Evolutionary conservation across 2,329 filamentous ascomycete genomes (phyloP).

Genomic region (Stemphylium lycopersici): DNA sequence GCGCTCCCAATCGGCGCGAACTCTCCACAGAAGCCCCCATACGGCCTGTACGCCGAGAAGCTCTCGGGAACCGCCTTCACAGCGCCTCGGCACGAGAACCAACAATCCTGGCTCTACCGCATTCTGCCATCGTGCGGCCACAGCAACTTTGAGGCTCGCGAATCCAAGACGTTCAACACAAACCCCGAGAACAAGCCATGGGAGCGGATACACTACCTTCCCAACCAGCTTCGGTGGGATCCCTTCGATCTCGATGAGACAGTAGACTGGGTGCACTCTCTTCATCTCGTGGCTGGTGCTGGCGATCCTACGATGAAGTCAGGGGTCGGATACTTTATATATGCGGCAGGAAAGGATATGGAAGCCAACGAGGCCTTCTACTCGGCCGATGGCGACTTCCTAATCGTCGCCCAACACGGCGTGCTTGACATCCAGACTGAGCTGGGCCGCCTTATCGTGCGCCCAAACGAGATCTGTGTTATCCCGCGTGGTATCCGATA

Average conservation of each 20-base stretch:
- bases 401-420: slow-evolving; percentile 70
- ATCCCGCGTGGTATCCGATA: slow-evolving; percentile 71
- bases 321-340: slow-evolving; percentile 81
- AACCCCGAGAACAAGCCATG: slow-evolving; percentile 57
- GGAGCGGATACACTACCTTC: slow-evolving; percentile 72
- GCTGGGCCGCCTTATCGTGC: slow-evolving; percentile 67
- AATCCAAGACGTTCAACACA: slow-evolving; percentile 56
- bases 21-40: slow-evolving; percentile 79
- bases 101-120: slow-evolving; percentile 65
- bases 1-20: slow-evolving; percentile 78
- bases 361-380: slow-evolving; percentile 76
- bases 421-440: slow-evolving; percentile 72
- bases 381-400: slow-evolving; percentile 74
- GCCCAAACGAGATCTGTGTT: slow-evolving; percentile 71
- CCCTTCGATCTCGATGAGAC: slow-evolving; percentile 74
- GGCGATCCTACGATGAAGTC: slow-evolving; percentile 80
- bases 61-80: slow-evolving; percentile 66
- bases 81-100: slow-evolving; percentile 62
- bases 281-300: slow-evolving; percentile 77
- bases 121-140: slow-evolving; percentile 65
- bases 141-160: slow-evolving; percentile 59
- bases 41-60: slow-evolving; percentile 80
- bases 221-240: slow-evolving; percentile 82
- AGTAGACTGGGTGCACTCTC: slow-evolving; percentile 70
- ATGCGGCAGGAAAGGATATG: slow-evolving; percentile 81